Percentiles rank a stretch among this genome's conserved stretches.
These are phyloP conservation scores for Sporothrix sp. DNA, from an alignment of 2,329 filamentous ascomycete genomes.

Conservation along the genomic window DNA sequence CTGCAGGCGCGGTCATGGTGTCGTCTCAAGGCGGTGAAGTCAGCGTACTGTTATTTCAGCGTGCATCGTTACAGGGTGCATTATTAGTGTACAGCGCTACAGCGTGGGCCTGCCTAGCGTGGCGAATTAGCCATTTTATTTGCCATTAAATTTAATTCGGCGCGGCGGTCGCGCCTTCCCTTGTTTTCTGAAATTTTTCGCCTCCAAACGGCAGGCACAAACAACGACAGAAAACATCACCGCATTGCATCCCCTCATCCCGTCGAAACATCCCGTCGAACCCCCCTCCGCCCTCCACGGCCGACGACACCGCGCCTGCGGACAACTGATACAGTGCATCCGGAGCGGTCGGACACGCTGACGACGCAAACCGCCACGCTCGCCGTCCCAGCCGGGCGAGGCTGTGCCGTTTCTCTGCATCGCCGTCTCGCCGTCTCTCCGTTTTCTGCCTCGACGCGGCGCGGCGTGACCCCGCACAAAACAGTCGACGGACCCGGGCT, in stretches of 20 bases:
- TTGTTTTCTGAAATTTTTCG: constrained; percentile 14
- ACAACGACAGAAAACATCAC: constrained; percentile 3
- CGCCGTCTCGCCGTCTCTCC: background rate
- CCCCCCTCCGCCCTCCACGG: background rate
- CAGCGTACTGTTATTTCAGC: background rate
- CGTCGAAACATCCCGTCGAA: background rate
- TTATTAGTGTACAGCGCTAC: too few species aligned
- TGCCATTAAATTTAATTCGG: constrained; percentile 6
- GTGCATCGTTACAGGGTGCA: too few species aligned
- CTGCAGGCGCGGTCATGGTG: constrained; percentile 11
- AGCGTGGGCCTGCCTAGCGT: too few species aligned
- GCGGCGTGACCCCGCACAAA: background rate
- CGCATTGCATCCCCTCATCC: too few species aligned
- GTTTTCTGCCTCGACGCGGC: background rate
- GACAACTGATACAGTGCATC: too few species aligned
- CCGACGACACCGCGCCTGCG: background rate
- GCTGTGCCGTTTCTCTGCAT: background rate
- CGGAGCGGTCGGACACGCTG: too few species aligned
- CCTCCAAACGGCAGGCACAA: constrained; percentile 3
- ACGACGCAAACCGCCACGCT: too few species aligned
- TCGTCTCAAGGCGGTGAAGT: too few species aligned
- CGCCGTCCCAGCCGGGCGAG: too few species aligned
- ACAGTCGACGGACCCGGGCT: too few species aligned
- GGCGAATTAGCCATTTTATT: too few species aligned
- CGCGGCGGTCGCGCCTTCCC: constrained; percentile 1